Evolutionary conservation across 805 yeast genomes (phyloP).

Genomic region (Candida tibetensis): DNA sequence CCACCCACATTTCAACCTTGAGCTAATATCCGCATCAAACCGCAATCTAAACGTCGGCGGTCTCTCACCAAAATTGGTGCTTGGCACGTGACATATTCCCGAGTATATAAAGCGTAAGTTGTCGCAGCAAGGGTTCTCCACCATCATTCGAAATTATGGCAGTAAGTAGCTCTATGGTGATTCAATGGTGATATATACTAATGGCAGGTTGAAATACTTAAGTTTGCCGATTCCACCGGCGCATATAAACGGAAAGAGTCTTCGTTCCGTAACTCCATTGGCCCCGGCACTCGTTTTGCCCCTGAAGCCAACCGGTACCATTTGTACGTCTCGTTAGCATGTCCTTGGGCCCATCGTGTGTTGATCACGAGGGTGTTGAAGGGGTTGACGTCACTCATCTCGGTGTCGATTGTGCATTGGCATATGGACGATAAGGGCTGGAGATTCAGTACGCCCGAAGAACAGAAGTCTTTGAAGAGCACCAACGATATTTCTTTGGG

Average conservation of each 20-base stretch:
- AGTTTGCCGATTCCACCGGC: conserved; percentile 52
- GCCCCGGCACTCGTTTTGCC: conserved; percentile 57
- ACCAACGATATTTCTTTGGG: conserved; percentile 53
- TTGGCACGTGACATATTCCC: too few relatives aligned
- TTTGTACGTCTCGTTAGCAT: conserved; percentile 80
- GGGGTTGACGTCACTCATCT: conserved; percentile 59
- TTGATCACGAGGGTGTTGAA: conserved; percentile 70
- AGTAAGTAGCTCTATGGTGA: conserved; percentile 1
- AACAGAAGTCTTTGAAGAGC: conserved; percentile 38
- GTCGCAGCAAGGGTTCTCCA: too few relatives aligned
- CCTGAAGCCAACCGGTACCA: conserved; percentile 85
- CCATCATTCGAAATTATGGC: too few relatives aligned
- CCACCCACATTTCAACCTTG: too few relatives aligned
- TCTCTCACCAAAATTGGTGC: too few relatives aligned
- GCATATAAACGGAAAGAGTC: conserved; percentile 54
- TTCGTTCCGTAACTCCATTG: conserved; percentile 62
- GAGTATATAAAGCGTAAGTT: too few relatives aligned
- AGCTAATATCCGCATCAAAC: too few relatives aligned
- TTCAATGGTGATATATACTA: too few relatives aligned
- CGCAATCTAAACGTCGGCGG: too few relatives aligned
- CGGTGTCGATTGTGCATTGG: conserved; percentile 86
- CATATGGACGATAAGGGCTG: conserved; percentile 85
- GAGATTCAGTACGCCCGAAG: conserved; percentile 64
- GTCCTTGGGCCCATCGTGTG: conserved; percentile 96
- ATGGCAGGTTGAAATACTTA: conserved; percentile 39